Base-by-base conservation (phyloP, 805 yeast species). In the Kodamaea nitidulidarum region DNA sequence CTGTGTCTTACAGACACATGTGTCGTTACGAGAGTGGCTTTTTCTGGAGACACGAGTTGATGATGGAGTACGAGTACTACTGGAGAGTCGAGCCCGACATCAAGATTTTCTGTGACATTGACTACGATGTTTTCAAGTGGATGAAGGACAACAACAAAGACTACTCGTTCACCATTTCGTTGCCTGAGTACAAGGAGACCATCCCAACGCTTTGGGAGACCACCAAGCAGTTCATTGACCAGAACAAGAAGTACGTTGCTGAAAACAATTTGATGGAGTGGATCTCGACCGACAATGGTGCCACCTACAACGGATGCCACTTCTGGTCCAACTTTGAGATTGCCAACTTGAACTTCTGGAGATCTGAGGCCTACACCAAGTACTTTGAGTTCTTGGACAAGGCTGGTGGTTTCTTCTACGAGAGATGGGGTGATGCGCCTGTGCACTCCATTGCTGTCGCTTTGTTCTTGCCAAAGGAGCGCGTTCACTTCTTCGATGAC, bases 391-490 rank as follows among this genome's bases (percentile, higher is more conserved):
- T 72, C 51, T 73, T 88, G 54, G 95, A 88, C 62, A 61, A 76
- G 45, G 76, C 82, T 11, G 95, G 96, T 59, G 95, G 95, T n/a
- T 88, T 88, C 67, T 88, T 84, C 67, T 88, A 87, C 61, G 88
- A 84, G 69, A 75, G 95, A 63, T 86, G 95, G 96, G 95, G 95
- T 51, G 96, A 87, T 62, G 95, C 95, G 18, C 96, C 96, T 25
- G 82, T 87, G 36, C 96, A 87, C 61, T 84, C 95, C 4, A 80
- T 87, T 53, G 96, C 93, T 22, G 95, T 86, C 15, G 68, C 93
- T 4, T 66, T 88, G 48, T 84, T 88, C 66, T 57, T 86, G 60
- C 78, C 84, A 39, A 78, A 75, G 58, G 79, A 76, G 45, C 69
- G 81, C 54, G 65, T 88, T 36, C 95, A 88, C 55, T 58, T 83